Evolutionary conservation across 2,329 filamentous ascomycete species (phyloP), one percentile per base, ranked within the genome.

Genomic region (Stemphylium lycopersici): DNA sequence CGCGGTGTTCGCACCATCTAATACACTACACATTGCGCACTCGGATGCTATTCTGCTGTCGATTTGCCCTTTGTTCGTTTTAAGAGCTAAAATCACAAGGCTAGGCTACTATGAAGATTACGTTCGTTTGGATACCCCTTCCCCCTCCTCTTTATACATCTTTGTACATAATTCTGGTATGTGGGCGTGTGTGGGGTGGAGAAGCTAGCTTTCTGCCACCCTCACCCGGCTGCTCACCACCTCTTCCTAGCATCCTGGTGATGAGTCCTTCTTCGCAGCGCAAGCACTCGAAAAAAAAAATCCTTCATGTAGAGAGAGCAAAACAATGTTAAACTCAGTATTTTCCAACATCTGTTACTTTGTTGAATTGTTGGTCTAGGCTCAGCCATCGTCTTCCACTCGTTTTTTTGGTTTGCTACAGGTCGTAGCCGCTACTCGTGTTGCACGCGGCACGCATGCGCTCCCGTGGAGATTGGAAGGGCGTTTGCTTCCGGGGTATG

Each of bases 1-100:
- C 59, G 59, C 16, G 62, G 60, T n/a, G 60, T 75, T 54, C 69
- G 68, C 51, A 75, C 72, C 10, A 76, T 76, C 22, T 76, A 69
- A 69, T 57, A 13, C 36, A 18, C 10, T 18, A 24, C 31, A 11
- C 13, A 3, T 15, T 1, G 13, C 12, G 8, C 12, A 48, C 18
- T 16, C 41, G 15, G n/a, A 13, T 7, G n/a, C 42, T 4, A 45
- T 20, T 41, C 33, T 52, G 18, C 22, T 10, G 7, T 49, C 10
- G 40, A 15, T 16, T 31, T 32, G n/a, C 22, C 15, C 29, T 8
- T 33, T 31, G 20, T 34, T 40, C n/a, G n/a, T n/a, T 15, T 48
- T 32, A 38, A 41, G 38, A 45, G 38, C 15, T 48, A 47, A 44
- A 49, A 56, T 34, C 20, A 22, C 8, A 38, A 34, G 33, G 48